Percentiles rank a stretch among this genome's conserved stretches.
These are phyloP conservation scores for Exidia glandulosa DNA, from an alignment of 768 basidiomycete species.

Conservation along the genomic window DNA sequence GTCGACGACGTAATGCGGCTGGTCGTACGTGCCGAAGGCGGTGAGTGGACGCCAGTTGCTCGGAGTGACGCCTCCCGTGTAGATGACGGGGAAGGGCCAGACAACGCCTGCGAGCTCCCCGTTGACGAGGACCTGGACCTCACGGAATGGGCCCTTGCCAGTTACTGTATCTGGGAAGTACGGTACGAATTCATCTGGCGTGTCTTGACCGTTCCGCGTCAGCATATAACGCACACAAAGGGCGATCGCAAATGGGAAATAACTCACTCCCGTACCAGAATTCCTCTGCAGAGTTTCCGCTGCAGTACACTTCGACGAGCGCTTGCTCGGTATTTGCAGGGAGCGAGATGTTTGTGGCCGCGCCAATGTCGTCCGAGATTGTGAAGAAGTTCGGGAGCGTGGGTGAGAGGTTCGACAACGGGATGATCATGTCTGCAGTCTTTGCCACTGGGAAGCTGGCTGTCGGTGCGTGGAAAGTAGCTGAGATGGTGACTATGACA, in stretches of 20 bases:
- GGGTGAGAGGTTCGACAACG: neutral
- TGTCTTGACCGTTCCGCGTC: neutral
- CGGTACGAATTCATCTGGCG: neutral
- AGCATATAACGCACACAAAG: neutral
- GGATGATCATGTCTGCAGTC: neutral
- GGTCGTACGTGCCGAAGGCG: neutral
- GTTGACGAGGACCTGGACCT: neutral
- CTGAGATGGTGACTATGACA: neutral
- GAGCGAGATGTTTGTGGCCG: neutral
- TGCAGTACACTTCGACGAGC: neutral
- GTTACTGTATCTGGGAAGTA: neutral
- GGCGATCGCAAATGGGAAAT: neutral
- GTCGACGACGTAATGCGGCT: neutral
- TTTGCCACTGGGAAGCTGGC: neutral
- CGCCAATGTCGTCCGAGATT: neutral
- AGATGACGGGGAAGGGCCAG: neutral
- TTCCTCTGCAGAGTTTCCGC: neutral
- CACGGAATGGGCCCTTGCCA: neutral
- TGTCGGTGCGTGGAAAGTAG: neutral
- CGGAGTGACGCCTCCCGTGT: neutral
- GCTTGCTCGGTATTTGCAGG: neutral
- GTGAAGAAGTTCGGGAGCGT: neutral
- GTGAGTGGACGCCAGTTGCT: neutral
- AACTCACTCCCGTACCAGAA: neutral
- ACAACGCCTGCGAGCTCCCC: neutral